Evolutionary conservation across 345 rosid species (phyloP).

Genomic region (Melaleuca alternifolia): DNA sequence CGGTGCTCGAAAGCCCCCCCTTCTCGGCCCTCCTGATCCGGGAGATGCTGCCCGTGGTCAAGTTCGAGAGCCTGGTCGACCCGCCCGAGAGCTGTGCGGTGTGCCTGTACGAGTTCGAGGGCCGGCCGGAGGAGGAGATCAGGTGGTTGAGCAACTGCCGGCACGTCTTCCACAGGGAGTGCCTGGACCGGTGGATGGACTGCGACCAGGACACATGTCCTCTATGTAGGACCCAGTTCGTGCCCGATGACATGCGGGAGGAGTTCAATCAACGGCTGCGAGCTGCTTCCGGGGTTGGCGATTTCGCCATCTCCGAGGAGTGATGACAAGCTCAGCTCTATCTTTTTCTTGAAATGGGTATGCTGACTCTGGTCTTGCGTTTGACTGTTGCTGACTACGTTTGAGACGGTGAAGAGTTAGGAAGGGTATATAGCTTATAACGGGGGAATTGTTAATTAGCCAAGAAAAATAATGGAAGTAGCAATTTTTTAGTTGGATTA

Average conservation of each 20-base stretch:
- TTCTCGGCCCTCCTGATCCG: conserved; percentile 58
- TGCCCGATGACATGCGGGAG: conserved; percentile 65
- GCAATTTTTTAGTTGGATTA: neutral
- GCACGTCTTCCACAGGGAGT: conserved; percentile 72
- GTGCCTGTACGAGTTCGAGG: conserved; percentile 69
- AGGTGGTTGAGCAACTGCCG: conserved; percentile 66
- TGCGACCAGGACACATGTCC: conserved; percentile 85
- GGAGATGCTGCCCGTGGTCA: conserved; percentile 63
- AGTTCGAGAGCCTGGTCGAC: conserved; percentile 43
- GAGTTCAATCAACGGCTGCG: conserved; percentile 65
- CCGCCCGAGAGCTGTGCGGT: conserved; percentile 72
- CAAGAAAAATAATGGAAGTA: neutral
- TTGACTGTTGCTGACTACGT: neutral
- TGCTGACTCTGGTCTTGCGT: neutral
- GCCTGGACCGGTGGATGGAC: conserved; percentile 97
- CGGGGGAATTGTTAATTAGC: neutral
- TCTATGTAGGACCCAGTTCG: conserved; percentile 67
- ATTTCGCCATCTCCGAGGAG: neutral
- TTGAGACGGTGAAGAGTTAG: neutral
- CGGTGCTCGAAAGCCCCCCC: conserved; percentile 25
- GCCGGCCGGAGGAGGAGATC: conserved; percentile 48
- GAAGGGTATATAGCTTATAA: neutral
- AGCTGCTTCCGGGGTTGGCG: conserved; percentile 37
- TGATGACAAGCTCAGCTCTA: neutral
- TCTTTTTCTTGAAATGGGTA: neutral